Evolutionary conservation across 306 rosid species (phyloP), one percentile per base, ranked within the genome.

Genomic region (Rosa multiflora): DNA sequence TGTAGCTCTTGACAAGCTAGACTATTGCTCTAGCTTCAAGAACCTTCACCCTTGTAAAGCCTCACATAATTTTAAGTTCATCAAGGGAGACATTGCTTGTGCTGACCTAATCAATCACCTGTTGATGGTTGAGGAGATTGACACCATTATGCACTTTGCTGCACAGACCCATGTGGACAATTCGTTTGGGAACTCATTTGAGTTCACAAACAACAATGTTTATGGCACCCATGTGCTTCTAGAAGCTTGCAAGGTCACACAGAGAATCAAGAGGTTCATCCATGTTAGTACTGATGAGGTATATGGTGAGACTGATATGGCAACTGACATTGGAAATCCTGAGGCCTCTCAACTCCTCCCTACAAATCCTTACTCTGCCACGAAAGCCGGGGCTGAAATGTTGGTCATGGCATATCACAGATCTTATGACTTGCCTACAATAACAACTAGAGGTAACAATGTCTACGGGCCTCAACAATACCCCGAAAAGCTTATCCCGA

Each of bases 211-310:
- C 77, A 92, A 92, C 44, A 92, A 92, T 21, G 88, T 92, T 39
- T 88, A 90, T 76, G 97, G 94, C 8, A 92, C 94, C 8, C 94
- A 90, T 51, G 93, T 92, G 29, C 91, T 92, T 64, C 90, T 92
- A 23, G 94, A 92, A 71, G 94, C 92, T 9, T 90, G 94, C 69
- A 92, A 90, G 70, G 88, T 77, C 17, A 81, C 89, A 7, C 73
- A 81, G 44, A 67, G 84, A 18, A 79, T 92, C 53, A 90, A 83
- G 78, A 87, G 92, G 80, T 92, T 92, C 85, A 87, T 90, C 20
- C 97, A 92, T 82, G 94, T 90, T 20, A 90, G 97, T 61, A 92
- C 97, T 32, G 97, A 90, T 80, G 97, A 90, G 37, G 97, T 92
- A 14, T 92, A 90, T 69, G 97, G 97, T 20, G 97, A 92, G 73